These are phyloP conservation scores for Veloboletus limbatus DNA, from an alignment of 1,284 basidiomycete species.

Conservation along the genomic window DNA sequence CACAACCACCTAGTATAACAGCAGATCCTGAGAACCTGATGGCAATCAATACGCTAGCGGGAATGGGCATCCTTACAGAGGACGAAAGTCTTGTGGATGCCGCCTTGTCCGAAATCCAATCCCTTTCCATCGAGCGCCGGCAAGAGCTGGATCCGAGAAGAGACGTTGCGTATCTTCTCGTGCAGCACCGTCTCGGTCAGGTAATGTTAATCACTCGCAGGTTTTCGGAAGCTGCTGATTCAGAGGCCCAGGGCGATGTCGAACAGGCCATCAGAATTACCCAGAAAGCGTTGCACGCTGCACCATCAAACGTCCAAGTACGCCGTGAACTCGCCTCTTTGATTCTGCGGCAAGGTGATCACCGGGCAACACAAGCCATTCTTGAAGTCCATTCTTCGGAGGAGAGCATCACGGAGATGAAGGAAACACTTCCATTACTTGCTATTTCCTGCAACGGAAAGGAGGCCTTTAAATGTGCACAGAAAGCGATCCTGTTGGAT, in stretches of 20 bases:
- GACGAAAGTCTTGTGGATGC: constrained; percentile 86
- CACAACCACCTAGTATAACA: constrained; percentile 48
- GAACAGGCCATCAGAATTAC: constrained; percentile 49
- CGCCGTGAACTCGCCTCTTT: constrained; percentile 55
- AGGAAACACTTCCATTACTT: constrained; percentile 44
- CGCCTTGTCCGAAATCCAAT: constrained; percentile 77
- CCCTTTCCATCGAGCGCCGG: constrained; percentile 61
- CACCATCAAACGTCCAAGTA: constrained; percentile 50
- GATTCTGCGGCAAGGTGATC: constrained; percentile 46
- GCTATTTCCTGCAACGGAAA: constrained; percentile 37
- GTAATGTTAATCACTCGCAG: constrained; percentile 37
- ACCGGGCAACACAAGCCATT: constrained; percentile 40
- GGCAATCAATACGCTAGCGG: constrained; percentile 80
- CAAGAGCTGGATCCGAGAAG: constrained; percentile 61
- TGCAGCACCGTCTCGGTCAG: constrained; percentile 64
- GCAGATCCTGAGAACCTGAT: constrained; percentile 70
- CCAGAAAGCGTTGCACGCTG: constrained; percentile 54
- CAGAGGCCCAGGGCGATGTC: constrained; percentile 43
- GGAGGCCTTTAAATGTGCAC: constrained; percentile 46
- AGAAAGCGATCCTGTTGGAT: constrained; percentile 65
- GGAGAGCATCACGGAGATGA: constrained; percentile 31
- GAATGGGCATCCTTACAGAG: constrained; percentile 78
- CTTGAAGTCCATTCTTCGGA: constrained; percentile 33
- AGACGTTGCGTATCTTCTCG: constrained; percentile 65
- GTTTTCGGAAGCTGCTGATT: constrained; percentile 1